phyloP scores from a whole-genome alignment of 164 flowering plant genomes.

The Umbellularia californica region DNA sequence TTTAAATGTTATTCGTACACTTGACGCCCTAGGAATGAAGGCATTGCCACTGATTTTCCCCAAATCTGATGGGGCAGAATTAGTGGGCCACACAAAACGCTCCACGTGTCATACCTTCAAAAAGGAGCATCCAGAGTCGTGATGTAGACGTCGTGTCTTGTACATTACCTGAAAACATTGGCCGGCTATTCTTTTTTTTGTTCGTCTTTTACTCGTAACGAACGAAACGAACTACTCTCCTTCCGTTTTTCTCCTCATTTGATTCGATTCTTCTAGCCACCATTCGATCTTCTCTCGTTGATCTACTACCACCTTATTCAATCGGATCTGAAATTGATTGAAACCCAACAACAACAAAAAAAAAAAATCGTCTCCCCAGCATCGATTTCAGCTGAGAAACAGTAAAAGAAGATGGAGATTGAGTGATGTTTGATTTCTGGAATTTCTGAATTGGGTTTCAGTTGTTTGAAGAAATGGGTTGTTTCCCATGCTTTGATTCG shows the following conservation, averaged over 20 bases:
- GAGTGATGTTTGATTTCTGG: constrained; percentile 11
- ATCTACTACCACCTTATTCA: neutral
- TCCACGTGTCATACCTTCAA: no score
- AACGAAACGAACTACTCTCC: neutral
- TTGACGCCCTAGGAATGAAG: no score
- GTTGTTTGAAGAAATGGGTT: constrained; percentile 29
- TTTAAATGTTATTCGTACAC: no score
- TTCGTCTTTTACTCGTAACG: neutral
- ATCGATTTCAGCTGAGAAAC: neutral
- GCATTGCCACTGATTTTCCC: no score
- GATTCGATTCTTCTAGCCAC: constrained; percentile 13
- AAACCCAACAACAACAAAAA: neutral
- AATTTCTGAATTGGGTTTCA: constrained; percentile 3
- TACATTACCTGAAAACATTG: neutral
- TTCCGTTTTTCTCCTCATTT: neutral
- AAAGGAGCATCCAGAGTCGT: no score
- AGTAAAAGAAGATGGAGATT: neutral
- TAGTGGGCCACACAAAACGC: no score
- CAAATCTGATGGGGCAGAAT: no score
- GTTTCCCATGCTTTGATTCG: constrained; percentile 39
- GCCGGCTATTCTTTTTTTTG: constrained; percentile 3
- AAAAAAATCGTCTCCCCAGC: neutral
- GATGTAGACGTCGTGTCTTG: neutral
- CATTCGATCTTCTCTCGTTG: neutral
- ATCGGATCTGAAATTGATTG: neutral